Evolutionary conservation across 2,329 filamentous ascomycete species (phyloP).

Genomic region (Leptographium procerum): DNA sequence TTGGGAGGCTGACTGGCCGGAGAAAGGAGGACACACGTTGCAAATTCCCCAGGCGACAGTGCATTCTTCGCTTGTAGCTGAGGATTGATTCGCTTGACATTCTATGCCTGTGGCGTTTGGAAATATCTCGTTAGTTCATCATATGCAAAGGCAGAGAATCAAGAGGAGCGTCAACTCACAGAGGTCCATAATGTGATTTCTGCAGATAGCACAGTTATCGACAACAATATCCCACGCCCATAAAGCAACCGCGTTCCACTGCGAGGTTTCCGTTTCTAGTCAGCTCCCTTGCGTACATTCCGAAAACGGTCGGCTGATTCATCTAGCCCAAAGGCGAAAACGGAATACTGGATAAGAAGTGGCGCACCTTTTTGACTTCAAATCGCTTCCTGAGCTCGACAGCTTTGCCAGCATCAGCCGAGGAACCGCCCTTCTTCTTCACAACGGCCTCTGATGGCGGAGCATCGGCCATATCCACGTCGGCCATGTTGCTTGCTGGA

Average conservation of each 20-base stretch:
- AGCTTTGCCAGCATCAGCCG: conserved; percentile 32
- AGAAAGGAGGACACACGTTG: conserved; percentile 61
- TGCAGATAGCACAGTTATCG: conserved; percentile 98
- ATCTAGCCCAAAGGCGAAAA: neutral
- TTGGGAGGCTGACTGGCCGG: neutral
- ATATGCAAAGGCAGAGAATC: neutral
- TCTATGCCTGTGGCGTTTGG: conserved; percentile 61
- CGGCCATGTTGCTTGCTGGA: conserved; percentile 54
- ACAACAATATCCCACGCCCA: conserved; percentile 99
- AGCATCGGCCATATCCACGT: conserved; percentile 93
- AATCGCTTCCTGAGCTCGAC: conserved; percentile 82
- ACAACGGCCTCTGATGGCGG: conserved; percentile 39
- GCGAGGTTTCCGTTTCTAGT: conserved; percentile 1
- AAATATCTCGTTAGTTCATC: conserved; percentile 1
- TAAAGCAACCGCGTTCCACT: conserved; percentile 98
- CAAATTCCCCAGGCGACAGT: conserved; percentile 99
- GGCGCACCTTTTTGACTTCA: conserved; percentile 91
- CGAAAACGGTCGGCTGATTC: neutral
- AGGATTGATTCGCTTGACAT: conserved; percentile 97
- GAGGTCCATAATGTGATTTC: conserved; percentile 99
- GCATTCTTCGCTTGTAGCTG: conserved; percentile 93
- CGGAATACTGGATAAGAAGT: neutral
- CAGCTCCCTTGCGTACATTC: neutral
- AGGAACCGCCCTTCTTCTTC: conserved; percentile 39
- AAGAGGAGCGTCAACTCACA: conserved; percentile 43